These are phyloP conservation scores for Acer negundo DNA, from an alignment of 345 rosid species.

Conservation along the genomic window DNA sequence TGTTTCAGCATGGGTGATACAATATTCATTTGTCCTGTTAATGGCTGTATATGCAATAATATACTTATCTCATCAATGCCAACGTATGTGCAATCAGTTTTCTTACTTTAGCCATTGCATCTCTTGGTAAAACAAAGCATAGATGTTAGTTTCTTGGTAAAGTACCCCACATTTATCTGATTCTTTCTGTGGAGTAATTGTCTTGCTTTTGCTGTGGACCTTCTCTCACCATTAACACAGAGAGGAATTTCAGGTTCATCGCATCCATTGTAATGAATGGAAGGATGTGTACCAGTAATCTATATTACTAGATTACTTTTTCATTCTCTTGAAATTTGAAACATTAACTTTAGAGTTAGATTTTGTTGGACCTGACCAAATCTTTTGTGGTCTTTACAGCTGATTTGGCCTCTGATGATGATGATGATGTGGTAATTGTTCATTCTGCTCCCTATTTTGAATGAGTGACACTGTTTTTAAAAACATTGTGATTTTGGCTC, in stretches of 20 bases:
- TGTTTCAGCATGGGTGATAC: background rate
- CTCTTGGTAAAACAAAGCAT: background rate
- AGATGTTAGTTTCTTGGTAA: background rate
- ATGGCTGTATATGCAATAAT: background rate
- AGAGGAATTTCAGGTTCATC: background rate
- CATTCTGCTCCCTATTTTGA: background rate
- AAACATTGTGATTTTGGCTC: background rate
- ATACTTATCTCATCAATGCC: background rate
- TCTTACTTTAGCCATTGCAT: background rate
- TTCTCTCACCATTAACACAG: background rate
- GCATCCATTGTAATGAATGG: background rate
- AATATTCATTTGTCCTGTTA: background rate
- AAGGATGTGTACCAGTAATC: background rate
- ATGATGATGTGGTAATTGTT: slow-evolving; percentile 49
- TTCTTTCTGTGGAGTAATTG: background rate
- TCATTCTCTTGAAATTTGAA: background rate
- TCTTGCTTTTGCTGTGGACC: background rate
- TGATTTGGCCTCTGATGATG: slow-evolving; percentile 64
- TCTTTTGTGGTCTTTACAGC: slow-evolving; percentile 48
- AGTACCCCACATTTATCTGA: background rate
- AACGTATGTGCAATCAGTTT: too few relatives aligned
- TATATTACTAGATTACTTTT: background rate
- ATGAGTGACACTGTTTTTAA: background rate
- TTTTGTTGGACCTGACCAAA: slow-evolving; percentile 21
- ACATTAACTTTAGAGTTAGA: background rate